phyloP scores from a whole-genome alignment of 768 basidiomycete species.

The Ramaria sp. region DNA sequence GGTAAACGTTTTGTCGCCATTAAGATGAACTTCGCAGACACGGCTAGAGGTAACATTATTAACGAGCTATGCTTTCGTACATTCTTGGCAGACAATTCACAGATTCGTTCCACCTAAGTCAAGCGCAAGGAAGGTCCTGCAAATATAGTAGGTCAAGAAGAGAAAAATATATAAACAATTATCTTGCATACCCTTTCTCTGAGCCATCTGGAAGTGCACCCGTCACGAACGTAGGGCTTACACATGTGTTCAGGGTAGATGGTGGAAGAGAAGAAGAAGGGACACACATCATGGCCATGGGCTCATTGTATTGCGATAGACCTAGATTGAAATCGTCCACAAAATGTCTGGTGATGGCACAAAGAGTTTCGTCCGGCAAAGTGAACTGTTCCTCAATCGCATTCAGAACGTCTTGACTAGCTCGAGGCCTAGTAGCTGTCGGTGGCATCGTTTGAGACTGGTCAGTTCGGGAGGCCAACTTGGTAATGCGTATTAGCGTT shows the following conservation, averaged over 20 bases:
- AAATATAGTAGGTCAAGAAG: background rate
- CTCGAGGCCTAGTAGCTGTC: constrained; percentile 16
- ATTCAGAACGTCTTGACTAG: constrained; percentile 42
- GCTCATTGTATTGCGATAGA: constrained; percentile 56
- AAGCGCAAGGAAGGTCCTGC: constrained; percentile 87
- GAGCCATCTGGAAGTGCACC: constrained; percentile 80
- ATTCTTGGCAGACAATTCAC: constrained; percentile 34
- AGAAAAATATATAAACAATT: background rate
- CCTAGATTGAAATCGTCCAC: constrained; percentile 72
- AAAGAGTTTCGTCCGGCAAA: constrained; percentile 48
- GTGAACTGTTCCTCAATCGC: constrained; percentile 66
- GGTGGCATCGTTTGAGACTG: background rate
- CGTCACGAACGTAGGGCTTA: constrained; percentile 89
- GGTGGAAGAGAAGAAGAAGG: background rate
- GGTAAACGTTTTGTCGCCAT: constrained; percentile 81
- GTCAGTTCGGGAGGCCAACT: background rate
- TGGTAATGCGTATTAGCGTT: no score
- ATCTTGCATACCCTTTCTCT: constrained; percentile 69
- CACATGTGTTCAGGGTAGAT: constrained; percentile 1
- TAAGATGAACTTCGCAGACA: constrained; percentile 88
- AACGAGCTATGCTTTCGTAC: background rate
- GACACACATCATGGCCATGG: constrained; percentile 88
- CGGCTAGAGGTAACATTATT: constrained; percentile 40
- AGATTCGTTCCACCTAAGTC: constrained; percentile 98
- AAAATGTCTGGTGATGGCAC: constrained; percentile 68